Conservation (phyloP, 352 stramenopile genomes). For the Phytopythium aichiense region DNA sequence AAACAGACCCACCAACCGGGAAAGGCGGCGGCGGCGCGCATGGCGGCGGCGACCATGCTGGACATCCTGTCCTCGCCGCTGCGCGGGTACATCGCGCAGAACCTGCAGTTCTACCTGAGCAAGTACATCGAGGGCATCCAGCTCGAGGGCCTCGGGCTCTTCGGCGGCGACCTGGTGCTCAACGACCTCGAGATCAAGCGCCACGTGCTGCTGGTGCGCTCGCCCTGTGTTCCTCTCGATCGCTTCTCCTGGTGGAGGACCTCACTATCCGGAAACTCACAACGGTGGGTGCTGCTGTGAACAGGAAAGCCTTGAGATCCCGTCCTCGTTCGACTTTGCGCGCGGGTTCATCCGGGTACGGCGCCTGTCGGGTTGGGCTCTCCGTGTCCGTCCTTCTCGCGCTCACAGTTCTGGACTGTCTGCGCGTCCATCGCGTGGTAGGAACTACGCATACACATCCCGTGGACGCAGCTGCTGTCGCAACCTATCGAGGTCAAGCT, state of each 20-base stretch:
- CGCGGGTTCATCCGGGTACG: conserved; percentile 77
- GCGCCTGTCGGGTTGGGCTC: too few species aligned
- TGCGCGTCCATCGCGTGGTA: conserved; percentile 4
- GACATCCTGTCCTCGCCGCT: conserved; percentile 84
- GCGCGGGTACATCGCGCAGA: conserved; percentile 84
- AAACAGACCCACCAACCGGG: neutral
- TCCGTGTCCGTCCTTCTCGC: neutral
- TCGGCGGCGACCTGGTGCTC: conserved; percentile 81
- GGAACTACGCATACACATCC: conserved; percentile 87
- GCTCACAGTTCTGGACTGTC: neutral
- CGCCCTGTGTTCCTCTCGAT: too few species aligned
- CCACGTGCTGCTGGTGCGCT: conserved; percentile 57
- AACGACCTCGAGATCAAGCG: conserved; percentile 89
- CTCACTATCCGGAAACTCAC: neutral
- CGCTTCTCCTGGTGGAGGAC: neutral
- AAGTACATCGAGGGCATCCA: conserved; percentile 90
- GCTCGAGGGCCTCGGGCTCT: conserved; percentile 79
- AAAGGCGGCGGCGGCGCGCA: neutral
- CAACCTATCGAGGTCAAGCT: conserved; percentile 87
- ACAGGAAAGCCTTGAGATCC: conserved; percentile 80
- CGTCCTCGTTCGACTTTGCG: conserved; percentile 84
- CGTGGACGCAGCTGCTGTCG: conserved; percentile 84
- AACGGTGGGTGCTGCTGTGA: neutral
- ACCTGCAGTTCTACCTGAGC: conserved; percentile 84
- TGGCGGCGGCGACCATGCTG: conserved; percentile 43